These are phyloP conservation scores for Zygosaccharomyces lentus DNA, from an alignment of 805 yeast species.

Conservation along the genomic window DNA sequence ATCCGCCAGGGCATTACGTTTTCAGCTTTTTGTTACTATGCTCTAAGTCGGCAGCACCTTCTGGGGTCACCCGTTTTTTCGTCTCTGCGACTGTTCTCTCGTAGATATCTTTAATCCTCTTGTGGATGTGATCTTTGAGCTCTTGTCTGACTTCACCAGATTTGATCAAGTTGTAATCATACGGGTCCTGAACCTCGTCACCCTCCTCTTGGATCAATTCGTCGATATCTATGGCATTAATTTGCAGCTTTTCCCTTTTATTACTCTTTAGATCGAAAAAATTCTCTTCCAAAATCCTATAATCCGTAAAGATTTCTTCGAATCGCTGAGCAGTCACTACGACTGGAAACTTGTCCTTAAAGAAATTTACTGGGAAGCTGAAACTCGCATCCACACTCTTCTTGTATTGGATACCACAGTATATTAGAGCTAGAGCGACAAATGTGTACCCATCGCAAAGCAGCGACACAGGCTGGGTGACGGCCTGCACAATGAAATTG, in stretches of 20 bases:
- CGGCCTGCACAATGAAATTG: slow-evolving; percentile 34
- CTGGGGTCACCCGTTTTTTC: slow-evolving; percentile 20
- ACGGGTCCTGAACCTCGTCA: slow-evolving; percentile 12
- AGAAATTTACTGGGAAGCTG: slow-evolving; percentile 32
- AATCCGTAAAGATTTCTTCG: slow-evolving; percentile 28
- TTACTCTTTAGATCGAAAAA: slow-evolving; percentile 36
- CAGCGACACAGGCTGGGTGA: slow-evolving; percentile 36
- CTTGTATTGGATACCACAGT: slow-evolving; percentile 32
- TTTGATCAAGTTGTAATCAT: slow-evolving; percentile 26
- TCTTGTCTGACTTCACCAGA: slow-evolving; percentile 32
- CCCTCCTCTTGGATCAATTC: slow-evolving; percentile 26
- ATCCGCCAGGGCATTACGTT: slow-evolving; percentile 8
- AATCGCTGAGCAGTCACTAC: slow-evolving; percentile 20
- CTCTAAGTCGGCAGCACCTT: slow-evolving; percentile 10
- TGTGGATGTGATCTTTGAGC: slow-evolving; percentile 27
- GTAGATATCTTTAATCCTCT: slow-evolving; percentile 24
- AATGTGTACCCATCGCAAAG: slow-evolving; percentile 34
- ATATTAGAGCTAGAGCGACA: slow-evolving; percentile 29
- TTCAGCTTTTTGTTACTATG: slow-evolving; percentile 18
- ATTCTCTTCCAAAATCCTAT: slow-evolving; percentile 31
- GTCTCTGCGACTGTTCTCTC: slow-evolving; percentile 23
- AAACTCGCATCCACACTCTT: slow-evolving; percentile 25
- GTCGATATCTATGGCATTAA: slow-evolving; percentile 23
- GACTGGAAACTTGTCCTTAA: slow-evolving; percentile 28
- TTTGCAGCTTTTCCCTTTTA: slow-evolving; percentile 30